Evolutionary conservation across 495 filamentous ascomycete species (phyloP).

Genomic region (Penicillium canescens): DNA sequence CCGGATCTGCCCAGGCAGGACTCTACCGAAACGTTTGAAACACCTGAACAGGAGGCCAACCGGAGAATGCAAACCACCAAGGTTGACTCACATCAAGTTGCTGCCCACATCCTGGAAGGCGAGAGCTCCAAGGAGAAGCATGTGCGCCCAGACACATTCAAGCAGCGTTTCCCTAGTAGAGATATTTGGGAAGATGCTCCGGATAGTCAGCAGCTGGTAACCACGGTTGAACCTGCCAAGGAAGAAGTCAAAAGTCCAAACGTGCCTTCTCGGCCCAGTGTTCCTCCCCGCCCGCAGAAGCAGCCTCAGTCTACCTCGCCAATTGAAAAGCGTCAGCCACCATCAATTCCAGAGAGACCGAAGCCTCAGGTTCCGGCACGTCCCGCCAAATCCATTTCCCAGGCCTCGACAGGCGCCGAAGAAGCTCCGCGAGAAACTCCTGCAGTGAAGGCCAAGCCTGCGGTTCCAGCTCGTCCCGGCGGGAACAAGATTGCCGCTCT

Average conservation of each 20-base stretch:
- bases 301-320: constrained; percentile 42
- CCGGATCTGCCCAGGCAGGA: constrained; percentile 56
- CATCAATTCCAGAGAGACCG: constrained; percentile 64
- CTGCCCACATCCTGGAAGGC: constrained; percentile 38
- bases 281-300: constrained; percentile 46
- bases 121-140: constrained; percentile 39
- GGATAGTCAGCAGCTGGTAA: constrained; percentile 75
- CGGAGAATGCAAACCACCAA: constrained; percentile 50
- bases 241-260: constrained; percentile 46
- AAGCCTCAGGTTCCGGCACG: constrained; percentile 80
- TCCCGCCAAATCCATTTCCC: constrained; percentile 57
- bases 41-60: constrained; percentile 54
- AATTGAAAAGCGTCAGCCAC: constrained; percentile 51
- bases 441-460: constrained; percentile 64
- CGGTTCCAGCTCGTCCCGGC: constrained; percentile 75
- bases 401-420: constrained; percentile 37
- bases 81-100: constrained; percentile 47
- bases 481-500: constrained; percentile 86
- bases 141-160: constrained; percentile 49
- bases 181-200: constrained; percentile 98
- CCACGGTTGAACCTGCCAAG: constrained; percentile 68
- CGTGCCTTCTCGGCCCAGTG: constrained; percentile 38
- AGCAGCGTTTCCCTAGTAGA: constrained; percentile 84
- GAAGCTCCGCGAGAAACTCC: constrained; percentile 30
- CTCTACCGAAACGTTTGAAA: constrained; percentile 45